Conservation (phyloP, 2,329 filamentous ascomycete species). For the Monosporascus sp. region DNA sequence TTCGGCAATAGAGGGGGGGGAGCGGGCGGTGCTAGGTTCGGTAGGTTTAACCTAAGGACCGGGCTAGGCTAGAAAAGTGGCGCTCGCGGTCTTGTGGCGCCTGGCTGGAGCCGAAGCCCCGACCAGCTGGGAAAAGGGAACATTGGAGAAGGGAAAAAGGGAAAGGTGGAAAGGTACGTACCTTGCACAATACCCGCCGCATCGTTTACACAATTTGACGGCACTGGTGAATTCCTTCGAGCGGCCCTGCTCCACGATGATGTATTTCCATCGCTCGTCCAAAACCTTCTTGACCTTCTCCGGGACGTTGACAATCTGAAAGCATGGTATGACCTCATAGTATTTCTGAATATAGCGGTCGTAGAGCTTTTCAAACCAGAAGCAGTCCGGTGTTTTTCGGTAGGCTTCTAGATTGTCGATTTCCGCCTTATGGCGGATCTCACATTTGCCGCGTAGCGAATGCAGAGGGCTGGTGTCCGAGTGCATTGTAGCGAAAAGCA, state of each 20-base stretch:
- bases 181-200: slow-evolving; percentile 84
- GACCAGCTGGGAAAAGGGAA: not conserved
- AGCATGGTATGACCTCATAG: slow-evolving; percentile 93
- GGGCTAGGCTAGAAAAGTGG: slow-evolving; percentile 1
- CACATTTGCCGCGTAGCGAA: slow-evolving; percentile 87
- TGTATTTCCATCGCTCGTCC: slow-evolving; percentile 93
- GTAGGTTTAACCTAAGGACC: not conserved
- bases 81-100: not conserved
- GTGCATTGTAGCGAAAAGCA: slow-evolving; percentile 97
- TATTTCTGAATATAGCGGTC: slow-evolving; percentile 97
- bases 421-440: slow-evolving; percentile 82
- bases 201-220: slow-evolving; percentile 93
- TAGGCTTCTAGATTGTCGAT: slow-evolving; percentile 78
- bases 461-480: slow-evolving; percentile 92
- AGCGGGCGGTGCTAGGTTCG: not conserved
- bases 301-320: slow-evolving; percentile 91
- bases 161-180: slow-evolving; percentile 41
- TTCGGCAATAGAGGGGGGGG: not conserved
- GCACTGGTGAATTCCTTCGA: slow-evolving; percentile 94
- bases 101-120: not conserved
- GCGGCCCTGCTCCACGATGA: slow-evolving; percentile 88
- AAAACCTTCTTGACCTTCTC: slow-evolving; percentile 92
- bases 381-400: slow-evolving; percentile 77
- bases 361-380: slow-evolving; percentile 97
- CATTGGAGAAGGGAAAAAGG: not conserved